Percentiles rank a stretch among this genome's conserved stretches.
Conservation (phyloP, 768 basidiomycete species). For the Leucosporidium yakuticum region DNA sequence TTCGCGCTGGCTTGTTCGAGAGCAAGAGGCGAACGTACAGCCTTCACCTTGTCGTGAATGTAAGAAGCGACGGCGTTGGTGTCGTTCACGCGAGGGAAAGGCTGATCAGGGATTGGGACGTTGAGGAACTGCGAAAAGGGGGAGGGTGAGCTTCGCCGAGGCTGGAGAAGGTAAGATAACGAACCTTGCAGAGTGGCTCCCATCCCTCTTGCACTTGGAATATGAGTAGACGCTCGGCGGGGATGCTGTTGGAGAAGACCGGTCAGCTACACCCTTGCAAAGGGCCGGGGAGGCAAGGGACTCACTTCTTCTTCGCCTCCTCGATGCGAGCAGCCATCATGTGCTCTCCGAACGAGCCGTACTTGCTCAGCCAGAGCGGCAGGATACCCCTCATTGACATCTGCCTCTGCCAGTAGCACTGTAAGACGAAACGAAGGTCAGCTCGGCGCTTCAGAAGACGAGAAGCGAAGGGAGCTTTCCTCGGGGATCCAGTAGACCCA, state of each 20-base stretch:
- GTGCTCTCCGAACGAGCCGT: neutral
- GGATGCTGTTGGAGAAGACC: neutral
- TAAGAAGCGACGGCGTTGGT: neutral
- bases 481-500: no score
- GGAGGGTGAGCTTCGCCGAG: neutral
- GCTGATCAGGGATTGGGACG: neutral
- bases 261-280: neutral
- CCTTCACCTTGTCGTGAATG: neutral
- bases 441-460: no score
- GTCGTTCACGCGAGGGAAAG: neutral
- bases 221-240: neutral
- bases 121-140: neutral
- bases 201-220: neutral
- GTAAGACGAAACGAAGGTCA: no score
- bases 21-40: neutral
- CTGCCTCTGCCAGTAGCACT: no score
- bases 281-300: neutral
- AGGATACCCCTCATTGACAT: neutral
- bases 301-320: neutral
- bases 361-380: neutral
- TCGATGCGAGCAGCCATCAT: neutral
- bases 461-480: no score
- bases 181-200: constrained; percentile 1
- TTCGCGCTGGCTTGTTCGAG: neutral
- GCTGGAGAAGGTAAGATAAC: neutral